A percentile compares a stretch with the other conserved stretches of the same genome.
Conservation (phyloP, 257 asterid species). For the Phtheirospermum japonicum region DNA sequence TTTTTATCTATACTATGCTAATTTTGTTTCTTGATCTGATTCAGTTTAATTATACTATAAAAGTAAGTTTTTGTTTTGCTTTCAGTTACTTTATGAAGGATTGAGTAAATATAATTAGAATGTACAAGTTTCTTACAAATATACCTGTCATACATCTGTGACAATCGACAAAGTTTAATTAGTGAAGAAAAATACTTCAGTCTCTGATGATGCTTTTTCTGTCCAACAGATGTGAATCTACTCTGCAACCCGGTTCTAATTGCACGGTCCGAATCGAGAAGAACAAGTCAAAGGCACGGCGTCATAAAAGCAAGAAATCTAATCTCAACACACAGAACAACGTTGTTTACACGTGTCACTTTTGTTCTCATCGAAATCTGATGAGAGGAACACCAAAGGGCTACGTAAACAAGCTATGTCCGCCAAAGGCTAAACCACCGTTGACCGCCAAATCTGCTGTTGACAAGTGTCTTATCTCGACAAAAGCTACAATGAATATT, state of each 20-base stretch:
- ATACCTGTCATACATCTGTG: not conserved
- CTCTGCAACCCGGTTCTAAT: slow-evolving; percentile 66
- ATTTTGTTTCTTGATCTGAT: no score
- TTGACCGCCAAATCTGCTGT: slow-evolving; percentile 19
- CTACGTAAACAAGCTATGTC: slow-evolving; percentile 49
- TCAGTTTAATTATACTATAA: no score
- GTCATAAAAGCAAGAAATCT: slow-evolving; percentile 36
- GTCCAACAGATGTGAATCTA: slow-evolving; percentile 60
- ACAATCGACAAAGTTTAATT: not conserved
- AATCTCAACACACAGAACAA: slow-evolving; percentile 38
- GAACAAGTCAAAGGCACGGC: slow-evolving; percentile 34
- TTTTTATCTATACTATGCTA: no score
- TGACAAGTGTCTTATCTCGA: slow-evolving; percentile 22
- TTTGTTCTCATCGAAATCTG: slow-evolving; percentile 57
- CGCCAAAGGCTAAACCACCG: slow-evolving; percentile 39
- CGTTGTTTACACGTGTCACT: slow-evolving; percentile 61
- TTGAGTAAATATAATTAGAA: not conserved
- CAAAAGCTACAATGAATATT: not conserved
- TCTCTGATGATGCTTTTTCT: slow-evolving; percentile 25
- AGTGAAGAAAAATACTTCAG: not conserved
- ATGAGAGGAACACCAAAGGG: slow-evolving; percentile 72
- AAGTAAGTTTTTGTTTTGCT: no score
- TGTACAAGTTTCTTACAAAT: not conserved
- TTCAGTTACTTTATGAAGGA: not conserved
- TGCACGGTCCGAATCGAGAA: slow-evolving; percentile 58